Base-by-base conservation (phyloP, 768 basidiomycete species). In the Termitomyces bulborhizus region DNA sequence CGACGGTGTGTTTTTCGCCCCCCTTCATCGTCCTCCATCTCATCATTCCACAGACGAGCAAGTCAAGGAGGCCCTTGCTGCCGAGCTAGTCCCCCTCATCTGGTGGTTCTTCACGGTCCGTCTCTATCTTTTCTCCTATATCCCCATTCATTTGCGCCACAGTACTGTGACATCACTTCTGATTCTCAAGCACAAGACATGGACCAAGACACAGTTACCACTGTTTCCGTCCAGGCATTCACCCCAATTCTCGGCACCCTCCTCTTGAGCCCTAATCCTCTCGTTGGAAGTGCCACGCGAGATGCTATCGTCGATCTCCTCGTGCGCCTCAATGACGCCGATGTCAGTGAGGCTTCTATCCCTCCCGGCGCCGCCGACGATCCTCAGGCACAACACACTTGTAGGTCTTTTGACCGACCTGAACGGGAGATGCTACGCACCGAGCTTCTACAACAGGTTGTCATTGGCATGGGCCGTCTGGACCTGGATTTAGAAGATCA, bases 211-310 rank as follows among this genome's bases (percentile, higher is more conserved):
- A n/a, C 65, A 27, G 53, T 64, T 7, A 68, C 80, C 70, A 62
- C 72, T 45, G 84, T 98, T 44, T 81, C 86, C 39, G 89, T 91
- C 3, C 86, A 90, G 63, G 83, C 88, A 4, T 98, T 98, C 69
- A 97, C 93, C 2, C 91, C 92, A 12, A 86, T 97, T 47, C 79
- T 98, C 31, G 94, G 91, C 42, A 89, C 90, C 0, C 75, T 98
- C 29, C 79, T 98, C 13, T 82, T 98, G 44, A 92, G 86, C 65
- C 79, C 86, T 27, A 93, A 90, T 62, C 76, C 80, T 46, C 71
- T 79, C 47, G 85, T 97, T 34, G 85, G 87, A 46, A 84, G 84
- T 29, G 78, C 83, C 3, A 83, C 92, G 18, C 81, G 92, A 57
- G 76, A 78, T 48, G 84, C 88, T 2, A 79, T 97, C 54, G 91